Conservation (phyloP, 768 basidiomycete genomes). For the Coprinopsis strossmayeri region DNA sequence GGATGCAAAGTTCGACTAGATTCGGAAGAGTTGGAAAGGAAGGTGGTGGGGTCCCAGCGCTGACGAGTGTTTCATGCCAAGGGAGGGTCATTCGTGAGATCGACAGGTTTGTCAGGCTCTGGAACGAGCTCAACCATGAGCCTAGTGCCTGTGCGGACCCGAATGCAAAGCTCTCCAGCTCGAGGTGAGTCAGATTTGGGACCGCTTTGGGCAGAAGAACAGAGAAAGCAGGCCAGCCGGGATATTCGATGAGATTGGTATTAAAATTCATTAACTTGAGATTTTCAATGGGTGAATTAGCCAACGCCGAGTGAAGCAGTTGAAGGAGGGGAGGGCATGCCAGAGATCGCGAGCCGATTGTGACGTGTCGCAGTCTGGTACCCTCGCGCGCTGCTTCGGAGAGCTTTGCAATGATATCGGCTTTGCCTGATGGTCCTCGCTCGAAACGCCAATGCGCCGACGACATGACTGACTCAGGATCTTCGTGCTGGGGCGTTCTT, state of each 20-base stretch:
- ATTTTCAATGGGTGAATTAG: neutral
- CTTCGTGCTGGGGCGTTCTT: too few relatives aligned
- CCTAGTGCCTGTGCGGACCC: neutral
- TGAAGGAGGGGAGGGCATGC: slow-evolving; percentile 5
- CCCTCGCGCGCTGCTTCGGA: neutral
- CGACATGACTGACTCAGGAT: too few relatives aligned
- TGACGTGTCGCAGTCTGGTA: neutral
- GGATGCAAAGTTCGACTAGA: neutral
- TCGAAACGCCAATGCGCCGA: too few relatives aligned
- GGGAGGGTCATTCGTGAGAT: neutral
- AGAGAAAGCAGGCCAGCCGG: neutral
- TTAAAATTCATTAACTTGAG: neutral
- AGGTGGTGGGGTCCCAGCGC: too few relatives aligned
- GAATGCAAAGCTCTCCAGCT: neutral
- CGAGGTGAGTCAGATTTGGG: neutral
- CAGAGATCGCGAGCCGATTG: slow-evolving; percentile 1
- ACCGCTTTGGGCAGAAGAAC: neutral
- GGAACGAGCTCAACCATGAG: neutral
- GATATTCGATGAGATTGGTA: too few relatives aligned
- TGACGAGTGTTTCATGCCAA: too few relatives aligned
- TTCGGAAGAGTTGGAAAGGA: neutral
- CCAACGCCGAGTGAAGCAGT: neutral
- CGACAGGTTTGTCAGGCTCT: neutral
- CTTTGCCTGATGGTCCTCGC: neutral
- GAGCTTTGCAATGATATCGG: neutral